Percentiles rank a stretch among this genome's conserved stretches.
phyloP scores from a whole-genome alignment of 768 basidiomycete species.

The Dioszegia crocea region DNA sequence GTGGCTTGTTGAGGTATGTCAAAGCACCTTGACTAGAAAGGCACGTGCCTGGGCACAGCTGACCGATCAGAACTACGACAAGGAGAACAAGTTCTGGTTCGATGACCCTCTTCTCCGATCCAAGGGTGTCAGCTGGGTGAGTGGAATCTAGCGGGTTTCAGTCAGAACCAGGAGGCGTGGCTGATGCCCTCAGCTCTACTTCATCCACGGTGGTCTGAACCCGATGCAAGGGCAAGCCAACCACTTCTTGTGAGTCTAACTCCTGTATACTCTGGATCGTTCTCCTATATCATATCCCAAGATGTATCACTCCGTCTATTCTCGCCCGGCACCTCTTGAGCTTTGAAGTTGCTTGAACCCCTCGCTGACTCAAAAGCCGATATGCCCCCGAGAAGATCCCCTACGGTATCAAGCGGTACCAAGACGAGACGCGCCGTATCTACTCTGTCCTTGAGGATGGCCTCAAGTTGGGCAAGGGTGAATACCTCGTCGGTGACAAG shows the following conservation, averaged over 20 bases:
- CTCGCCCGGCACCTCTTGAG: no score
- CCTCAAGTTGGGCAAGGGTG: slow-evolving; percentile 56
- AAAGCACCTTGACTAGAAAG: not conserved
- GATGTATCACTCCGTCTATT: no score
- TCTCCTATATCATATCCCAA: no score
- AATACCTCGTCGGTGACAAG: slow-evolving; percentile 74
- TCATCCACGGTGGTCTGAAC: slow-evolving; percentile 50
- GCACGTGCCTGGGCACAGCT: not conserved
- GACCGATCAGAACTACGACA: slow-evolving; percentile 59
- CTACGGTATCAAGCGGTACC: slow-evolving; percentile 58
- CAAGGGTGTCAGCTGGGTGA: slow-evolving; percentile 75
- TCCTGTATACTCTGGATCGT: not conserved
- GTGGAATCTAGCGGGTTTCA: slow-evolving; percentile 17
- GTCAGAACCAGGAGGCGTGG: not conserved
- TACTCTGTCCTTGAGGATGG: slow-evolving; percentile 78
- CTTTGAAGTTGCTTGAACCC: no score
- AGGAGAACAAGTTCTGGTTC: slow-evolving; percentile 65
- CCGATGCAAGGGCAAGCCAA: slow-evolving; percentile 81
- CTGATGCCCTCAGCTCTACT: slow-evolving; percentile 1
- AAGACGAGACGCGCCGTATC: slow-evolving; percentile 74
- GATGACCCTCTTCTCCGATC: slow-evolving; percentile 54
- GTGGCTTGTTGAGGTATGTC: slow-evolving; percentile 60
- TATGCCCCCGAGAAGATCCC: slow-evolving; percentile 49
- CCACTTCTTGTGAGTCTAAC: slow-evolving; percentile 71
- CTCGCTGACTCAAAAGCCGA: slow-evolving; percentile 19